Evolutionary conservation across 306 rosid species (phyloP), one percentile per base, ranked within the genome.

Genomic region (Cicer yamashitae): DNA sequence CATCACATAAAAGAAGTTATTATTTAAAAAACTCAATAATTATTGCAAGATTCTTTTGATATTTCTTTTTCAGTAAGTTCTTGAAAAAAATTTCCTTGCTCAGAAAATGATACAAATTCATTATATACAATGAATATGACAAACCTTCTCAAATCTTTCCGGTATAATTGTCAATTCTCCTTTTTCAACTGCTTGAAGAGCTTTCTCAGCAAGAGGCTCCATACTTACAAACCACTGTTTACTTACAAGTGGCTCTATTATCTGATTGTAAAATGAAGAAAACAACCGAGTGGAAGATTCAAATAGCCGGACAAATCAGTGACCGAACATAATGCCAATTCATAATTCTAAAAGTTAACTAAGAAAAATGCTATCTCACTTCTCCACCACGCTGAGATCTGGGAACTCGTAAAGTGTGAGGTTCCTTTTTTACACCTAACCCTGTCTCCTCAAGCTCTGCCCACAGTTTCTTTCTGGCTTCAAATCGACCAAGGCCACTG

Each of bases 371-470:
- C 14, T 59, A 70, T 87, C 89, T 91, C 83, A 94, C 98, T 85
- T 91, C 98, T 81, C 98, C 98, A 60, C 98, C 98, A 75, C 98
- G 98, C 77, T 94, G 98, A 66, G 98, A 94, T 85, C 98, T 94
- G 44, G 98, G 98, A 74, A 94, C 97, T 56, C 98, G 86, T 73
- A 83, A 85, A 38, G 89, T 91, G 84, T 94, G 98, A 17, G 93
- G 87, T 78, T 94, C 93, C 87, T 85, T 91, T 87, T 87, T 94
- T 64, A 90, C 94, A 65, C 93, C 94, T 74, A 94, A 84, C 53
- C 90, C 90, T 20, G 93, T 91, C 80, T 91, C 98, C 87, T 90
- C 97, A 83, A 94, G 89, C 75, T 94, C 98, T 58, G 90, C 87
- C 98, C 98, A 94, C 6, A 94, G 80, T 84, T 90, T 91, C 83